Percentiles rank a stretch among this genome's conserved stretches.
Evolutionary conservation across 2,329 filamentous ascomycete genomes (phyloP).

Genomic region (Eutypella sp.): DNA sequence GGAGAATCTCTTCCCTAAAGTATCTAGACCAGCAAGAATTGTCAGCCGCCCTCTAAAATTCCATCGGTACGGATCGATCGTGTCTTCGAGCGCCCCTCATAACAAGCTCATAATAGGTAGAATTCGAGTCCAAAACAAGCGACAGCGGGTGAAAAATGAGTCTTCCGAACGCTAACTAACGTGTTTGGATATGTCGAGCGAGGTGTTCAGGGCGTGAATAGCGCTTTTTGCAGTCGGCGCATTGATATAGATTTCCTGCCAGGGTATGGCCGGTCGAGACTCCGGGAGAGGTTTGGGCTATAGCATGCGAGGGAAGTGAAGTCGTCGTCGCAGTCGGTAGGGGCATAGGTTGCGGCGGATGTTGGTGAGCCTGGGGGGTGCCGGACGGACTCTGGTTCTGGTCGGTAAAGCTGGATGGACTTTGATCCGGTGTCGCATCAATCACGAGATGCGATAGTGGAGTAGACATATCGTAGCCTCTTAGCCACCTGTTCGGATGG

Average conservation of each 20-base stretch:
- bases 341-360: neutral
- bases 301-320: neutral
- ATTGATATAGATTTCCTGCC: slow-evolving; percentile 39
- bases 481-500: neutral
- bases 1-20: slow-evolving; percentile 19
- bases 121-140: neutral
- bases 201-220: slow-evolving; percentile 52
- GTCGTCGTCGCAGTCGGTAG: neutral
- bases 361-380: neutral
- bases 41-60: neutral
- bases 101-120: neutral
- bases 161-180: neutral
- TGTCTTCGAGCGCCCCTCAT: neutral
- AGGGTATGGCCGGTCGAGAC: slow-evolving; percentile 12
- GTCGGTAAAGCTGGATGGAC: neutral
- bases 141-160: neutral
- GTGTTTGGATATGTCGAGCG: slow-evolving; percentile 30
- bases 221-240: slow-evolving; percentile 45
- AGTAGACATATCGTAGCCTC: neutral
- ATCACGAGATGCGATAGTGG: neutral
- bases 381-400: neutral
- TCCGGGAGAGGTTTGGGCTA: neutral
- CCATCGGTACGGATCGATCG: neutral
- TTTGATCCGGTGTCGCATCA: neutral
- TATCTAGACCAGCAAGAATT: slow-evolving; percentile 4